Conservation (phyloP, 805 yeast genomes). For the Wickerhamomyces canadensis region DNA sequence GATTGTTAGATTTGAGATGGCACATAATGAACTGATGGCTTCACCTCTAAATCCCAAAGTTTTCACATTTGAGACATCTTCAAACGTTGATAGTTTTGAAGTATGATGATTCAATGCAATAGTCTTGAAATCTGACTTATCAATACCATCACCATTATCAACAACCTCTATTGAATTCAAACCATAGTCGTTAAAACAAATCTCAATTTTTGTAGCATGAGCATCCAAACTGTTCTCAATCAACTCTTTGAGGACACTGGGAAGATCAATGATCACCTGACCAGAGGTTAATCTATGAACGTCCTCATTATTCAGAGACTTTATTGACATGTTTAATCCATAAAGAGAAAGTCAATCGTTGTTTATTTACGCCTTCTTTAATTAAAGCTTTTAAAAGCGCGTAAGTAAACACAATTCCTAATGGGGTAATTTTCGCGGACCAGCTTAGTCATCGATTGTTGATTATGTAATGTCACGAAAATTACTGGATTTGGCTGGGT, state of each 20-base stretch:
- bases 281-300: constrained; percentile 82
- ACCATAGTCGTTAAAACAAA: constrained; percentile 68
- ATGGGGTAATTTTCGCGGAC: too few species aligned
- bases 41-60: constrained; percentile 81
- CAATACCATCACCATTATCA: constrained; percentile 69
- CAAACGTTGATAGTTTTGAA: constrained; percentile 54
- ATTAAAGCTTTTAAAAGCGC: too few species aligned
- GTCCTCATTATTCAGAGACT: too few species aligned
- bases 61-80: constrained; percentile 43
- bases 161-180: constrained; percentile 59
- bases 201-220: constrained; percentile 56
- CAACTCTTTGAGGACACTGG: constrained; percentile 76
- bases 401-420: too few species aligned
- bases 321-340: too few species aligned
- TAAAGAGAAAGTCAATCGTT: too few species aligned
- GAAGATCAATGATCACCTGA: constrained; percentile 80
- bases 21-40: constrained; percentile 67
- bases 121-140: constrained; percentile 41
- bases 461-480: too few species aligned
- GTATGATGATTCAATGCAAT: constrained; percentile 63
- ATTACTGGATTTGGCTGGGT: too few species aligned
- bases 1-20: constrained; percentile 43
- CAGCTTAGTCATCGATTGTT: too few species aligned
- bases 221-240: constrained; percentile 89
- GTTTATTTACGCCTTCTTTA: too few species aligned